phyloP scores from a whole-genome alignment of 164 flowering plant genomes.

The Akebia trifoliata region DNA sequence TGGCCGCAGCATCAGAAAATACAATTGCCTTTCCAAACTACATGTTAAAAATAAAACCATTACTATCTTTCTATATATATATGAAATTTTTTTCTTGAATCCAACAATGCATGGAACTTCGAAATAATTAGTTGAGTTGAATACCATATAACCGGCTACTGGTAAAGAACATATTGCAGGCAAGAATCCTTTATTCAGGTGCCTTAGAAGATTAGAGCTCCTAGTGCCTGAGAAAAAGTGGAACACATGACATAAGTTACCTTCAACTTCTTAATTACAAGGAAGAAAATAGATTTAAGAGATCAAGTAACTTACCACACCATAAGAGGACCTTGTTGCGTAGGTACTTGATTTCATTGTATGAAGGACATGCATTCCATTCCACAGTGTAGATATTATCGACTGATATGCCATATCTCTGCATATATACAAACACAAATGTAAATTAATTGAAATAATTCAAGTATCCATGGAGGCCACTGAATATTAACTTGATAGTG shows the following conservation, averaged over 20 bases:
- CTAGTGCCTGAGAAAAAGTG: slow-evolving; percentile 41
- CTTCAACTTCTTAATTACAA: neutral
- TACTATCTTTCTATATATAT: too few relatives aligned
- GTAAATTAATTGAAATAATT: neutral
- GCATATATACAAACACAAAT: neutral
- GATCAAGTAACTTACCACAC: slow-evolving; percentile 58
- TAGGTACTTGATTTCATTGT: slow-evolving; percentile 53
- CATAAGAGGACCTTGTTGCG: slow-evolving; percentile 83
- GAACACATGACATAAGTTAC: neutral
- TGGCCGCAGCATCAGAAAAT: slow-evolving; percentile 85
- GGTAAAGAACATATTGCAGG: slow-evolving; percentile 75
- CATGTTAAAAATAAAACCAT: neutral
- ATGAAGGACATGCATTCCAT: slow-evolving; percentile 44
- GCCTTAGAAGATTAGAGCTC: slow-evolving; percentile 73
- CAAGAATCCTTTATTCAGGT: slow-evolving; percentile 68
- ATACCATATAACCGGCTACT: slow-evolving; percentile 88
- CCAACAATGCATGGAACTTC: too few relatives aligned
- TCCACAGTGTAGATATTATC: slow-evolving; percentile 60
- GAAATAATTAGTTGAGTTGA: too few relatives aligned
- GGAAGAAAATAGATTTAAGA: neutral
- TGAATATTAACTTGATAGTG: neutral
- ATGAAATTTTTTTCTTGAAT: too few relatives aligned
- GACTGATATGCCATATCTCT: slow-evolving; percentile 62
- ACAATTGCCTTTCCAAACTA: slow-evolving; percentile 83
- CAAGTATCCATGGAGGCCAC: too few relatives aligned